Percentiles rank a stretch among this genome's conserved stretches.
Evolutionary conservation across 768 basidiomycete genomes (phyloP).

Genomic region (Amanita pseudoporphyria): DNA sequence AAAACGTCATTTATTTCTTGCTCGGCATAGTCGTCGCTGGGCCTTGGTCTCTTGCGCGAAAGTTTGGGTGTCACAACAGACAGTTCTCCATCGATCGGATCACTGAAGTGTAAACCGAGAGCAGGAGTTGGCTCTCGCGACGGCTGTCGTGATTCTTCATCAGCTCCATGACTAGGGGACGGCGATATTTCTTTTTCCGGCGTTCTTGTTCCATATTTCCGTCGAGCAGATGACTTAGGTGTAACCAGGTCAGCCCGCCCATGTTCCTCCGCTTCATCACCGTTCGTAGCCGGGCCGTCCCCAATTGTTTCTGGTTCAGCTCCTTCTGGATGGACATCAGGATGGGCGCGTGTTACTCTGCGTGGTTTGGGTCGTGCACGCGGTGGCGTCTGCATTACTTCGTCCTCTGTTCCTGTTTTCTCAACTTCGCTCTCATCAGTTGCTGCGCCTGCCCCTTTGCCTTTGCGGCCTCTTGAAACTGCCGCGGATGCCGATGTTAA

Average conservation of each 20-base stretch:
- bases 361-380: conserved; percentile 22
- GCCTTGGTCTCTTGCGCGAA: conserved; percentile 30
- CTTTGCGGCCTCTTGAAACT: conserved; percentile 24
- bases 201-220: conserved; percentile 16
- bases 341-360: conserved; percentile 20
- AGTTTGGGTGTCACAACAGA: conserved; percentile 22
- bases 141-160: background rate
- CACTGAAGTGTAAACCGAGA: background rate
- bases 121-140: conserved; percentile 8
- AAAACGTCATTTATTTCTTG: conserved; percentile 14
- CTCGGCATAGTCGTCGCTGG: conserved; percentile 19
- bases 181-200: conserved; percentile 13
- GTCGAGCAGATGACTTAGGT: conserved; percentile 28
- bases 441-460: conserved; percentile 23
- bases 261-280: conserved; percentile 23
- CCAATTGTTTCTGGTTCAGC: conserved; percentile 5
- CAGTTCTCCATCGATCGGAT: conserved; percentile 19
- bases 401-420: conserved; percentile 22
- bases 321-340: conserved; percentile 8
- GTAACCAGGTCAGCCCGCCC: conserved; percentile 24
- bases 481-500: background rate
- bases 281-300: conserved; percentile 9
- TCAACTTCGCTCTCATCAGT: conserved; percentile 37
- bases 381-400: conserved; percentile 12
- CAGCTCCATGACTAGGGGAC: conserved; percentile 2